Conservation (phyloP, 805 yeast species). For the Blastobotrys robertii region DNA sequence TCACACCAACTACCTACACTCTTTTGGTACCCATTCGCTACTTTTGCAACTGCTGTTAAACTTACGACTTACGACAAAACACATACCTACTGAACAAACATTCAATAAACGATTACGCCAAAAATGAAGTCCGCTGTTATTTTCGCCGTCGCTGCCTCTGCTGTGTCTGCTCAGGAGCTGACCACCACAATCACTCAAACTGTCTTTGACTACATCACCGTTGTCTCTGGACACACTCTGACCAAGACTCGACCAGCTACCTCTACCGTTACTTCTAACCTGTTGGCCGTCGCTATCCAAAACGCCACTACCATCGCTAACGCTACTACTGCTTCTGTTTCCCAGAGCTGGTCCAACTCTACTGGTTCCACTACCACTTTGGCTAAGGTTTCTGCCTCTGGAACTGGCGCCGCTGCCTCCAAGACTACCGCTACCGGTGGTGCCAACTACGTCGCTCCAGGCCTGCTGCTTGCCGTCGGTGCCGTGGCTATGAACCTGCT, state of each 20-base stretch:
- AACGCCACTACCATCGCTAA: conserved; percentile 3
- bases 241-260: conserved; percentile 9
- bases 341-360: neutral
- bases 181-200: conserved; percentile 18
- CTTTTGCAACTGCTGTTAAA: too few species aligned
- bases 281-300: conserved; percentile 1
- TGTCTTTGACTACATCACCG: conserved; percentile 17
- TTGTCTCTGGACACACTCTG: conserved; percentile 2
- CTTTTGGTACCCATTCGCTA: too few species aligned
- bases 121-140: conserved; percentile 11
- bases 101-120: too few species aligned
- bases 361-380: too few species aligned
- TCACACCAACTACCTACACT: too few species aligned
- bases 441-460: conserved; percentile 1
- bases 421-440: neutral
- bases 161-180: conserved; percentile 11
- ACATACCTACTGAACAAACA: too few species aligned
- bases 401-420: conserved; percentile 5
- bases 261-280: conserved; percentile 1
- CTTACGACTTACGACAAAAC: too few species aligned
- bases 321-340: conserved; percentile 1
- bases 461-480: neutral
- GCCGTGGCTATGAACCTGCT: conserved; percentile 1
- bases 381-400: conserved; percentile 2
- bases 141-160: conserved; percentile 6